Conservation (phyloP, 345 rosid species). For the Excoecaria agallocha region DNA sequence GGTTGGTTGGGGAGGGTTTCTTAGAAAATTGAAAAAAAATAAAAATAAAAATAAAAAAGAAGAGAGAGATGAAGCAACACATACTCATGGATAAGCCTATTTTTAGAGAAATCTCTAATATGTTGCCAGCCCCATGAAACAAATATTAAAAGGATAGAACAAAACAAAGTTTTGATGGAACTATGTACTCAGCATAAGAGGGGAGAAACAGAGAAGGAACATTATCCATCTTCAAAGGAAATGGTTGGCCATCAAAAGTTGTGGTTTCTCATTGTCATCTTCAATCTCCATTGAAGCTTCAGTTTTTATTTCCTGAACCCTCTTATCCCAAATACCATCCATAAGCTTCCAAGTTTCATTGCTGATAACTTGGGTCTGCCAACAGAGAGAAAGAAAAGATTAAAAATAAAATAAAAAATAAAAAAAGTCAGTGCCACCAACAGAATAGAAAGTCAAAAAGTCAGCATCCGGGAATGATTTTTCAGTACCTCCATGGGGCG, state of each 20-base stretch:
- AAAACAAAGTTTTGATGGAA: too few species aligned
- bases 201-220: too few species aligned
- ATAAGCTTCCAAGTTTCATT: slow-evolving; percentile 91
- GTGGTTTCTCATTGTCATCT: slow-evolving; percentile 71
- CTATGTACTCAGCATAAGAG: too few species aligned
- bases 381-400: not conserved
- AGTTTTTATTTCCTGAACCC: slow-evolving; percentile 62
- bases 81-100: too few species aligned
- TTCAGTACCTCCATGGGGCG: slow-evolving; percentile 73
- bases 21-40: too few species aligned
- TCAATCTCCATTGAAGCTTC: slow-evolving; percentile 60
- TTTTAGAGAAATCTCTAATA: too few species aligned
- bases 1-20: too few species aligned
- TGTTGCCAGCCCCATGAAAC: too few species aligned
- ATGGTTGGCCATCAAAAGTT: slow-evolving; percentile 84
- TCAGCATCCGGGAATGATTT: not conserved
- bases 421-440: not conserved
- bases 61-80: too few species aligned
- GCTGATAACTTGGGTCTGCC: slow-evolving; percentile 69
- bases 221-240: slow-evolving; percentile 43
- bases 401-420: not conserved
- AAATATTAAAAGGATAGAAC: too few species aligned
- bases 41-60: too few species aligned
- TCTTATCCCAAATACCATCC: slow-evolving; percentile 72
- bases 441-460: not conserved